Evolutionary conservation across 306 rosid genomes (phyloP), one percentile per base, ranked within the genome.

Genomic region (Ochetophila trinervis): DNA sequence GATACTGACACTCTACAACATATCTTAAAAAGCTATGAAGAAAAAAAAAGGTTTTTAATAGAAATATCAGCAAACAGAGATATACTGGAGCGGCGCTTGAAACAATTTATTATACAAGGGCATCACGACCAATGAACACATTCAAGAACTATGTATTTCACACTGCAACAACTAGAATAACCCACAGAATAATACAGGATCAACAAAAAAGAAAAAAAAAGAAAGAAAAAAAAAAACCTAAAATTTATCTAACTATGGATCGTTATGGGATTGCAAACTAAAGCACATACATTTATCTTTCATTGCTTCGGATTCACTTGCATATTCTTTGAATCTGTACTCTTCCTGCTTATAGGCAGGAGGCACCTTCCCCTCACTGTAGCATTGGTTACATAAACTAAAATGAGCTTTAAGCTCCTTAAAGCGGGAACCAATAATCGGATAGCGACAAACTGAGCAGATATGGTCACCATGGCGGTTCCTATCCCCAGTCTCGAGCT

Each of bases 281-380:
- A 90, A 94, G 79, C 99, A 94, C 76, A 54, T 69, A 75, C 97
- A 94, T 78, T 88, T 94, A 63, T 90, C 97, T 83, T 89, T 92
- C 79, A 84, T 80, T 16, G 86, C 95, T 69, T 89, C 93, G 10
- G 75, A 73, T 76, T 84, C 97, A 62, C 84, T 88, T 70, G 82
- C 95, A 67, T 86, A 90, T 82, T 94, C 99, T 71, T 84, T 86
- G 79, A 94, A 94, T 76, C 75, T 90, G 84, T 84, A 94, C 73
- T 88, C 99, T 73, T 90, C 99, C 74, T 83, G 97, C 82, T 94
- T 94, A 78, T 60, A 70, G n/a, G 90, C 51, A 44, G 96, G 80
- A 73, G 99, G 99, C 72, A 94, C 99, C 77, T 94, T 94, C 63
- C 99, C 99, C 72, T 94, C 95, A 54, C 99, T 90, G 77, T 94